Conservation (phyloP, 371 early-diverging fungal species). For the Rhizopus microsporus region DNA sequence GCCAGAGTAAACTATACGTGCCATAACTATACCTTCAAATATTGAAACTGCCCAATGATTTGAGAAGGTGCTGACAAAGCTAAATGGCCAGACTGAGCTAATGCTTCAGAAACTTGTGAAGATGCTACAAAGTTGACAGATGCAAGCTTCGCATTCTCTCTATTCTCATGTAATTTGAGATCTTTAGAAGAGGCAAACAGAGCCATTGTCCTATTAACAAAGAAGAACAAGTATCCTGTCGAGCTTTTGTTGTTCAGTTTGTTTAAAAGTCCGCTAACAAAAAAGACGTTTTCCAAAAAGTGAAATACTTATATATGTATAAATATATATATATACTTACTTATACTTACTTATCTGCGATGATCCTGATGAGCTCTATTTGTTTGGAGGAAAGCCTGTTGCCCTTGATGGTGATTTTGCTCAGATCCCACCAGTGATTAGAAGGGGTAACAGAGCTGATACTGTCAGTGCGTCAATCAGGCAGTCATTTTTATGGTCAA, state of each 20-base stretch:
- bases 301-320: too few relatives aligned
- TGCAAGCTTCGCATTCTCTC: slow-evolving; percentile 35
- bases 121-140: slow-evolving; percentile 50
- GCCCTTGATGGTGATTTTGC: too few relatives aligned
- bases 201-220: slow-evolving; percentile 31
- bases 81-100: slow-evolving; percentile 49
- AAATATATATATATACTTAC: too few relatives aligned
- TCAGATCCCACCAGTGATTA: too few relatives aligned
- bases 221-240: slow-evolving; percentile 4
- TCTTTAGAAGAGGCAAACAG: slow-evolving; percentile 42
- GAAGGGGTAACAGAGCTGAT: too few relatives aligned
- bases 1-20: background rate
- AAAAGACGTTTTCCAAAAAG: too few relatives aligned
- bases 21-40: slow-evolving; percentile 45
- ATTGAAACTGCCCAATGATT: slow-evolving; percentile 62
- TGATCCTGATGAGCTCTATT: too few relatives aligned
- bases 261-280: background rate
- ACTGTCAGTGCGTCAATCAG: too few relatives aligned
- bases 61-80: slow-evolving; percentile 58
- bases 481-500: too few relatives aligned
- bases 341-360: too few relatives aligned
- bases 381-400: too few relatives aligned
- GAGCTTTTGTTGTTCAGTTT: background rate
- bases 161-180: slow-evolving; percentile 21
- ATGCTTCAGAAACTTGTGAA: slow-evolving; percentile 36